Evolutionary conservation across 805 yeast species (phyloP), one percentile per base, ranked within the genome.

Genomic region (Ogataea neopini): DNA sequence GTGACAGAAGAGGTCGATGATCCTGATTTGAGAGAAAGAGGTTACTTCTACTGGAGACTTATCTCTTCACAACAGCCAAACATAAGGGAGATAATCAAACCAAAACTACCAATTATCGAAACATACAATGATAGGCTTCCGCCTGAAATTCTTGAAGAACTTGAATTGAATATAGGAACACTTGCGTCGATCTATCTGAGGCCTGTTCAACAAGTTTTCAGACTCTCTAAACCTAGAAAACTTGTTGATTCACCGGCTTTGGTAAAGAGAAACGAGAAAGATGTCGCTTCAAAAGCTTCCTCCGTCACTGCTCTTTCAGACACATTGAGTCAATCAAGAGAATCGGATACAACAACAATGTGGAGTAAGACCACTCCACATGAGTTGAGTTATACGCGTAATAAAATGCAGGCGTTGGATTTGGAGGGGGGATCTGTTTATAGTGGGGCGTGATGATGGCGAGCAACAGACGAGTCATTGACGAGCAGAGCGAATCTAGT

Each of bases 21-120:
- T 56, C 96, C 97, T 0, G 98, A 92, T 66, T 66, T 90, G 9
- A 75, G 97, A 51, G 95, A 88, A 54, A 69, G 96, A 33, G 97
- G 92, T 0, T 84, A 73, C 59, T 81, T 88, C 68, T 91, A 92
- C 68, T 86, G 96, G 94, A 74, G 96, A 48, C 67, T 91, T 23
- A 67, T 91, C 6, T 80, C 94, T 1, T 51, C 74, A 6, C 72
- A 71, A 40, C 72, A 72, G 30, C 69, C 62, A 6, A 67, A 63
- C 34, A 66, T 68, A 5, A 65, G 69, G 43, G 74, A 72, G 18
- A 74, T 91, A n/a, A 74, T 90, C 10, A 73, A 81, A 53, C 80
- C 81, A 11, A 70, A 71, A 2, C 57, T 80, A 17, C 96, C 96
- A 0, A 67, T 75, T 1, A 85, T 91, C 6, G 74, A 81, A 15